These are phyloP conservation scores for Candida easanensis DNA, from an alignment of 805 yeast species.

Conservation along the genomic window DNA sequence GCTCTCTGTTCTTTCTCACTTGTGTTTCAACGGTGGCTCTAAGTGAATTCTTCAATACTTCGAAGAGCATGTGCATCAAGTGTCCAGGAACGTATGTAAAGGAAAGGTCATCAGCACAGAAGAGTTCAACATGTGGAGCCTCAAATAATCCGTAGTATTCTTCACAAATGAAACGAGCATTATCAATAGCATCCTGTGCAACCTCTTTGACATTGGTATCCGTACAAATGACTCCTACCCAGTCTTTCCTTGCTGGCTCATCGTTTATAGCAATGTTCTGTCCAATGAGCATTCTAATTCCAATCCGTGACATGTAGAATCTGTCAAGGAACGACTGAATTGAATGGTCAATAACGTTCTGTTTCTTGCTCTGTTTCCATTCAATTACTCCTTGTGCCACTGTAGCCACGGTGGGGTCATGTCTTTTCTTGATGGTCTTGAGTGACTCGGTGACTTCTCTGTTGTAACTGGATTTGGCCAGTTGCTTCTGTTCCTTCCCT, in stretches of 20 bases:
- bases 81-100: constrained; percentile 95
- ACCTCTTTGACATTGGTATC: constrained; percentile 80
- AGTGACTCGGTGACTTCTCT: constrained; percentile 62
- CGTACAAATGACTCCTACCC: constrained; percentile 87
- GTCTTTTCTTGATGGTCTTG: constrained; percentile 72
- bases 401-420: constrained; percentile 90
- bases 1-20: constrained; percentile 48
- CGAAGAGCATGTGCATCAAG: constrained; percentile 86
- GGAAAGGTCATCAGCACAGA: constrained; percentile 60
- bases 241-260: constrained; percentile 62
- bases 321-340: constrained; percentile 81
- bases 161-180: constrained; percentile 86
- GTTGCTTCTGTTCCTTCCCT: constrained; percentile 30
- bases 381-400: constrained; percentile 90
- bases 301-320: constrained; percentile 87
- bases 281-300: constrained; percentile 92
- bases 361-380: constrained; percentile 61
- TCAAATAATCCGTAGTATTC: constrained; percentile 86
- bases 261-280: constrained; percentile 83
- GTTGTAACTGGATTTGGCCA: constrained; percentile 71
- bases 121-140: constrained; percentile 78
- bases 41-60: constrained; percentile 79
- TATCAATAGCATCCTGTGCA: constrained; percentile 85
- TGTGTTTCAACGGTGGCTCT: constrained; percentile 87
- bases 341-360: constrained; percentile 59